phyloP scores from a whole-genome alignment of 805 yeast species.

The Nakazawaea wickerhamii region DNA sequence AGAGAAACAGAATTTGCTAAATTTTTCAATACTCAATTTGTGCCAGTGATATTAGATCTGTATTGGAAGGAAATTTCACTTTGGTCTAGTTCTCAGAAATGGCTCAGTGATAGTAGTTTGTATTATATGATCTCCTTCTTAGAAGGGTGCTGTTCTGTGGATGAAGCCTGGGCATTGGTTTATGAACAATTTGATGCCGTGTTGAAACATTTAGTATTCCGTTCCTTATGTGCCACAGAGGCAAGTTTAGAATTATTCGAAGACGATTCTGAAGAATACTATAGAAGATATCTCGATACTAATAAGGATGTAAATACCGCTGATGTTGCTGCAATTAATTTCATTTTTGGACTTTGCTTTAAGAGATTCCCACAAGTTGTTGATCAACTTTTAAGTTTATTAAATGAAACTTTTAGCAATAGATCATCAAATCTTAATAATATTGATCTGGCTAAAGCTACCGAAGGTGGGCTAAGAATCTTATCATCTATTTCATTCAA shows the following conservation, averaged over 20 bases:
- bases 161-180: constrained; percentile 59
- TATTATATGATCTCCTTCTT: constrained; percentile 60
- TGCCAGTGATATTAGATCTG: constrained; percentile 64
- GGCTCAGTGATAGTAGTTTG: constrained; percentile 61
- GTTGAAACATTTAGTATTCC: constrained; percentile 68
- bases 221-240: constrained; percentile 65
- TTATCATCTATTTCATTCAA: constrained; percentile 62
- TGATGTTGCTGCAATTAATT: constrained; percentile 45
- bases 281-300: constrained; percentile 63
- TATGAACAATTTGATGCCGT: constrained; percentile 61
- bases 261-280: constrained; percentile 83
- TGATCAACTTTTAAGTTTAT: constrained; percentile 46
- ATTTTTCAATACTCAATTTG: constrained; percentile 47
- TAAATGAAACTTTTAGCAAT: constrained; percentile 39
- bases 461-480: constrained; percentile 73
- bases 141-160: constrained; percentile 43
- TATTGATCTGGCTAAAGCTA: constrained; percentile 43
- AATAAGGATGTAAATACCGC: constrained; percentile 42
- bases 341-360: constrained; percentile 33
- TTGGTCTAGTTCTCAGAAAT: constrained; percentile 59
- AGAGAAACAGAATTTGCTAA: constrained; percentile 16
- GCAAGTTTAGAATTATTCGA: constrained; percentile 71
- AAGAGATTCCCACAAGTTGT: constrained; percentile 37
- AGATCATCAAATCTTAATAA: constrained; percentile 25
- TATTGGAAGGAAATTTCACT: constrained; percentile 57